A percentile compares a stretch with the other conserved stretches of the same genome.
These are phyloP conservation scores for Alternaria solani DNA, from an alignment of 2,329 filamentous ascomycete genomes.

Conservation along the genomic window DNA sequence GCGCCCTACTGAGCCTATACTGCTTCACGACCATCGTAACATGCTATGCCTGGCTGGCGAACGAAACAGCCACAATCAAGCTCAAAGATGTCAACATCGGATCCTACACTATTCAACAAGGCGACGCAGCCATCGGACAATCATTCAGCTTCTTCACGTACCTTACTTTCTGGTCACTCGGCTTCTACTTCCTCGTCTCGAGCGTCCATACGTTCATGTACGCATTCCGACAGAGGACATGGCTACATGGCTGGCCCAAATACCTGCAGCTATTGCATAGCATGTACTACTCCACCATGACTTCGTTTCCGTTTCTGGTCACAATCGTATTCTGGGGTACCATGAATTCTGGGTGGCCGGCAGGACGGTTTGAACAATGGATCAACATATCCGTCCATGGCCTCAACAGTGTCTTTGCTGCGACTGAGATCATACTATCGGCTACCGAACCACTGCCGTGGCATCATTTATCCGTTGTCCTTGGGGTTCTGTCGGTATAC, in stretches of 20 bases:
- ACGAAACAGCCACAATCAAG: conserved; percentile 25
- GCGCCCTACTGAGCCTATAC: conserved; percentile 65
- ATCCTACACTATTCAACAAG: conserved; percentile 65
- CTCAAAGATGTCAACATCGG: conserved; percentile 38
- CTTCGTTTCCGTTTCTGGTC: conserved; percentile 50
- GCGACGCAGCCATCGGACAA: conserved; percentile 64
- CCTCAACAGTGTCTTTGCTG: conserved; percentile 74
- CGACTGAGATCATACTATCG: conserved; percentile 75
- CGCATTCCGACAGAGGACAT: conserved; percentile 38
- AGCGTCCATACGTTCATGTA: conserved; percentile 74
- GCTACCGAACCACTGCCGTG: conserved; percentile 68
- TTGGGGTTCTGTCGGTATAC: conserved; percentile 74
- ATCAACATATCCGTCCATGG: conserved; percentile 74
- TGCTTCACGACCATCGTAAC: conserved; percentile 72
- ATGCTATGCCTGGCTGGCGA: conserved; percentile 66
- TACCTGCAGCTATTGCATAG: conserved; percentile 45
- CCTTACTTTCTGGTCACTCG: conserved; percentile 80
- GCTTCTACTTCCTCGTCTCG: conserved; percentile 76
- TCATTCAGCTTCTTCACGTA: conserved; percentile 83
- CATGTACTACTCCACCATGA: conserved; percentile 50
- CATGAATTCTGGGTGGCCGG: conserved; percentile 54
- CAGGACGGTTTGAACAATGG: conserved; percentile 52
- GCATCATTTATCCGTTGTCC: conserved; percentile 69
- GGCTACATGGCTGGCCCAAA: conserved; percentile 47
- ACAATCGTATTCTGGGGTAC: conserved; percentile 53